A percentile compares a stretch with the other conserved stretches of the same genome.
These are phyloP conservation scores for Decorospora gaudefroyi DNA, from an alignment of 2,329 filamentous ascomycete genomes.

Conservation along the genomic window DNA sequence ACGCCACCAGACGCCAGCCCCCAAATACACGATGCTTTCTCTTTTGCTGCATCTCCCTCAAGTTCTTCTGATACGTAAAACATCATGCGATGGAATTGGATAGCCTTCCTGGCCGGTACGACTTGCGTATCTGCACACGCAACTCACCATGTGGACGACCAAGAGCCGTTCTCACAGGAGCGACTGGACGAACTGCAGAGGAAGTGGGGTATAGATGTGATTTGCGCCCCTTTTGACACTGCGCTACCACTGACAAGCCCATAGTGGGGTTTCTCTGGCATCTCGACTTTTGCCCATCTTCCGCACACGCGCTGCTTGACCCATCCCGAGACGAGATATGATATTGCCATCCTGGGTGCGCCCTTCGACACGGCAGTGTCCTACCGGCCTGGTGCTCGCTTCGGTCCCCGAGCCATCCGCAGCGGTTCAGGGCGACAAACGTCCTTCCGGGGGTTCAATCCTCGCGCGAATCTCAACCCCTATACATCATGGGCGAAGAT, in stretches of 20 bases:
- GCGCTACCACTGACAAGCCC: conserved; percentile 11
- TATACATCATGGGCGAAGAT: conserved; percentile 78
- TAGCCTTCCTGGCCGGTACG: conserved; percentile 21
- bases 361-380: conserved; percentile 57
- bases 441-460: conserved; percentile 79
- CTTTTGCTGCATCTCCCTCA: not conserved
- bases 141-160: conserved; percentile 35
- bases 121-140: conserved; percentile 32
- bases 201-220: conserved; percentile 52
- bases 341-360: conserved; percentile 56
- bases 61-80: not conserved
- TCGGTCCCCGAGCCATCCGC: conserved; percentile 85
- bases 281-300: conserved; percentile 60
- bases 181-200: conserved; percentile 42
- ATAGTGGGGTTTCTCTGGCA: conserved; percentile 71
- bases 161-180: conserved; percentile 36
- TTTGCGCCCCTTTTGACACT: not conserved
- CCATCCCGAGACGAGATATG: conserved; percentile 50
- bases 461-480: conserved; percentile 79
- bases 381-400: conserved; percentile 61
- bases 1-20: conserved; percentile 18
- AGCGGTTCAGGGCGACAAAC: conserved; percentile 82
- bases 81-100: conserved; percentile 28
- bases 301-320: conserved; percentile 55
- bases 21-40: conserved; percentile 3